Evolutionary conservation across 176 grass and related monocot species (phyloP).

Genomic region (Juncus effusus): DNA sequence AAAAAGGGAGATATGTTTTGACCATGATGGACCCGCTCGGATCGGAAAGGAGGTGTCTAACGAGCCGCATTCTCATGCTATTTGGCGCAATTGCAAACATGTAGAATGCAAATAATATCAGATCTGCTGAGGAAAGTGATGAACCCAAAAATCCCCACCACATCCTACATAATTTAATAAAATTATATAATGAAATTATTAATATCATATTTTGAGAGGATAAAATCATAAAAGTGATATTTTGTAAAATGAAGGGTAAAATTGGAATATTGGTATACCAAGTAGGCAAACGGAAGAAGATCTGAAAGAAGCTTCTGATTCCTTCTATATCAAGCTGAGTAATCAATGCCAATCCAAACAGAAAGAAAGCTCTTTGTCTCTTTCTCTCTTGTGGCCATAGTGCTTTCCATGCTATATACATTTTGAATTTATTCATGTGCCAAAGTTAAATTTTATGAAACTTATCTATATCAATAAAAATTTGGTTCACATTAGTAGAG

Average conservation of each 20-base stretch:
- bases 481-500: slow-evolving; percentile 7
- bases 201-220: neutral
- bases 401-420: slow-evolving; percentile 73
- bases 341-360: slow-evolving; percentile 86
- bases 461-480: neutral
- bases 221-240: neutral
- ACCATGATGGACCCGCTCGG: slow-evolving; percentile 64
- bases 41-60: slow-evolving; percentile 82
- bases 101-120: slow-evolving; percentile 90
- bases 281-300: slow-evolving; percentile 79
- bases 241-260: neutral
- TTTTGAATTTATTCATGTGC: neutral
- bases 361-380: slow-evolving; percentile 89
- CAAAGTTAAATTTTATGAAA: slow-evolving; percentile 11
- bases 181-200: slow-evolving; percentile 6
- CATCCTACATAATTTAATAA: slow-evolving; percentile 60
- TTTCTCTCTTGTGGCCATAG: slow-evolving; percentile 95
- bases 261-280: slow-evolving; percentile 44
- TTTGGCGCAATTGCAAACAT: slow-evolving; percentile 88
- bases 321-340: slow-evolving; percentile 84
- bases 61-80: slow-evolving; percentile 77
- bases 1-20: slow-evolving; percentile 75
- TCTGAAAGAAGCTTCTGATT: slow-evolving; percentile 83
- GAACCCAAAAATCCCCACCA: slow-evolving; percentile 93
- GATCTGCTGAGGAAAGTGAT: slow-evolving; percentile 76